phyloP scores from a whole-genome alignment of 78 protist genomes.

The Emiliania huxleyi region DNA sequence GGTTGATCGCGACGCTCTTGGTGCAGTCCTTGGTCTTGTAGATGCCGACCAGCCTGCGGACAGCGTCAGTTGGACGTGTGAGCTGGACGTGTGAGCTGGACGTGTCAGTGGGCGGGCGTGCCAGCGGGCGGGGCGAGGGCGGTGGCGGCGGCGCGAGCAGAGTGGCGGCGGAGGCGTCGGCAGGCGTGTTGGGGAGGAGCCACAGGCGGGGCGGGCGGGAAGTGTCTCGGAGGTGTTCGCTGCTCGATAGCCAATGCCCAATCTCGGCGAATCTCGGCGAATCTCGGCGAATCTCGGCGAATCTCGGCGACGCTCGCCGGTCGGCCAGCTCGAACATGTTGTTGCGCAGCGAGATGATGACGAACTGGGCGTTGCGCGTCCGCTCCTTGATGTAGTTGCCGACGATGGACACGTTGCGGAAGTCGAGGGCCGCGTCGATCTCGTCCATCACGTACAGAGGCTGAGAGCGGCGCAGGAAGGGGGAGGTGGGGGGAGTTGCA shows the following conservation, averaged over 20 bases:
- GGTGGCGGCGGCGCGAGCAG: too few species aligned
- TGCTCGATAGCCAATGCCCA: constrained; percentile 66
- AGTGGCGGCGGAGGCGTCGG: background rate
- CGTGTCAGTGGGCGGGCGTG: background rate
- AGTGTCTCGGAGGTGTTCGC: too few species aligned
- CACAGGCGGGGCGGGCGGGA: too few species aligned
- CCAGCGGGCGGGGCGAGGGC: background rate
- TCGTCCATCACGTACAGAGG: constrained; percentile 99
- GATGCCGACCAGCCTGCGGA: constrained; percentile 95
- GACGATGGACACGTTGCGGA: constrained; percentile 91
- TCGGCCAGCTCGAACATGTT: constrained; percentile 99
- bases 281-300: too few species aligned
- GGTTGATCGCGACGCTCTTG: constrained; percentile 92
- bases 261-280: too few species aligned
- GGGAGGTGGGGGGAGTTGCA: too few species aligned
- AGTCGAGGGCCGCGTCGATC: constrained; percentile 99
- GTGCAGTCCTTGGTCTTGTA: constrained; percentile 96
- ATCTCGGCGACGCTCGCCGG: too few species aligned
- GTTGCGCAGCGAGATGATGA: constrained; percentile 97
- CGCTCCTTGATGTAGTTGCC: constrained; percentile 98
- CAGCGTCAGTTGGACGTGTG: too few species aligned
- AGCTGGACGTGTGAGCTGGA: background rate
- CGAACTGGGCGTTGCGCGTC: constrained; percentile 98
- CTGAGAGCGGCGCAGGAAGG: too few species aligned
- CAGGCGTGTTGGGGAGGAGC: background rate